Evolutionary conservation across 1,284 basidiomycete species (phyloP).

Genomic region (Puccinia brachypodii): DNA sequence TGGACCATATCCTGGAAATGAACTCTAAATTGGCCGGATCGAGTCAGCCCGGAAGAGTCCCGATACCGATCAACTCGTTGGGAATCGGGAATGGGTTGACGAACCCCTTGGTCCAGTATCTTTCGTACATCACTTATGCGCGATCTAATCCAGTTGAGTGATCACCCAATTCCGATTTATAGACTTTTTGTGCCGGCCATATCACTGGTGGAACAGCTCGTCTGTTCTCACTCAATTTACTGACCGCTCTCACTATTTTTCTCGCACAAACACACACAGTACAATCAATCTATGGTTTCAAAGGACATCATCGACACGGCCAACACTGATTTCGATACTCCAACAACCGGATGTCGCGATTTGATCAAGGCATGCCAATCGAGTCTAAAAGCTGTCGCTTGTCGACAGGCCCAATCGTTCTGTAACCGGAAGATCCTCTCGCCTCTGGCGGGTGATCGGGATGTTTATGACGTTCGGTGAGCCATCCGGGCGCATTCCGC

Average conservation of each 20-base stretch:
- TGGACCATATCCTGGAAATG: constrained; percentile 27
- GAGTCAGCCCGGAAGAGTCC: constrained; percentile 22
- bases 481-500: background rate
- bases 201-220: too few species aligned
- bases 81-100: constrained; percentile 42
- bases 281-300: constrained; percentile 21
- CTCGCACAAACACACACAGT: background rate
- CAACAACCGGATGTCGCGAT: constrained; percentile 19
- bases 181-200: background rate
- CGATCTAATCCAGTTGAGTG: constrained; percentile 25
- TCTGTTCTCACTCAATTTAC: background rate
- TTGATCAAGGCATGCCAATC: constrained; percentile 25
- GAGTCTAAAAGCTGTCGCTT: background rate
- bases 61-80: constrained; percentile 29
- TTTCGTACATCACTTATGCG: constrained; percentile 21
- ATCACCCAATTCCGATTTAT: background rate
- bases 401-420: constrained; percentile 25
- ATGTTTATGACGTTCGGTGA: constrained; percentile 38
- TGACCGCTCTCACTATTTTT: background rate
- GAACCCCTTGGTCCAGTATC: constrained; percentile 28
- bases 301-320: constrained; percentile 1
- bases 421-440: constrained; percentile 30
- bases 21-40: background rate
- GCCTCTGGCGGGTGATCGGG: constrained; percentile 4
- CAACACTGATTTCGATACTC: background rate